Conservation (phyloP, 129 eudicot genomes). For the Arctium minus region DNA sequence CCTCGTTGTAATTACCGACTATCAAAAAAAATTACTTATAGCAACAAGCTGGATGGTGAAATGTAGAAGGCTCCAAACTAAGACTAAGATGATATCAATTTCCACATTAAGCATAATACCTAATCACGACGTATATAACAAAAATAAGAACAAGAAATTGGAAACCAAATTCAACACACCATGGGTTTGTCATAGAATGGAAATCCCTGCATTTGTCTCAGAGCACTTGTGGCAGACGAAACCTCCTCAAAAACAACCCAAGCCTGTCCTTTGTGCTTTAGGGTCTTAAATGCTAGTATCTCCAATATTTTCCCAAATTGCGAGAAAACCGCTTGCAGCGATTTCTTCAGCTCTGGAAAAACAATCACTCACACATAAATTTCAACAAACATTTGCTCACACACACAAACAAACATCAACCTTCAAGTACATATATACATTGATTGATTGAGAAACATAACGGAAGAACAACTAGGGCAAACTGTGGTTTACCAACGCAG, state of each 20-base stretch:
- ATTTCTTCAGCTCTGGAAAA: conserved; percentile 76
- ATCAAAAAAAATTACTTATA: background rate
- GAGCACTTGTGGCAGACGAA: conserved; percentile 61
- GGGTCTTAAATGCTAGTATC: conserved; percentile 91
- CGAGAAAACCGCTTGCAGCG: conserved; percentile 80
- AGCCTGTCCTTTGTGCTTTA: conserved; percentile 94
- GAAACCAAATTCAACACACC: conserved; percentile 36
- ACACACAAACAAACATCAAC: background rate
- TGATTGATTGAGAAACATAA: background rate
- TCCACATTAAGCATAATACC: background rate
- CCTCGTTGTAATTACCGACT: background rate
- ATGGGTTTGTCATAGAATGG: conserved; percentile 97
- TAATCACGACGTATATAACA: background rate
- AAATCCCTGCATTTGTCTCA: conserved; percentile 88
- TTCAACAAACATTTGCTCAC: background rate
- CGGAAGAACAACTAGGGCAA: conserved; percentile 14
- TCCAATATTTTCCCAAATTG: conserved; percentile 91
- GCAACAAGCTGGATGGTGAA: background rate
- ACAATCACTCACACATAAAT: background rate
- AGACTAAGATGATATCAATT: background rate
- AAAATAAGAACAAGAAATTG: background rate
- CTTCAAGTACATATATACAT: background rate
- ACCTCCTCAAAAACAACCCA: conserved; percentile 94
- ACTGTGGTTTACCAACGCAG: background rate
- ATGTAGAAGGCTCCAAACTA: background rate